Evolutionary conservation across 345 rosid species (phyloP).

Genomic region (Cochlearia excelsa): DNA sequence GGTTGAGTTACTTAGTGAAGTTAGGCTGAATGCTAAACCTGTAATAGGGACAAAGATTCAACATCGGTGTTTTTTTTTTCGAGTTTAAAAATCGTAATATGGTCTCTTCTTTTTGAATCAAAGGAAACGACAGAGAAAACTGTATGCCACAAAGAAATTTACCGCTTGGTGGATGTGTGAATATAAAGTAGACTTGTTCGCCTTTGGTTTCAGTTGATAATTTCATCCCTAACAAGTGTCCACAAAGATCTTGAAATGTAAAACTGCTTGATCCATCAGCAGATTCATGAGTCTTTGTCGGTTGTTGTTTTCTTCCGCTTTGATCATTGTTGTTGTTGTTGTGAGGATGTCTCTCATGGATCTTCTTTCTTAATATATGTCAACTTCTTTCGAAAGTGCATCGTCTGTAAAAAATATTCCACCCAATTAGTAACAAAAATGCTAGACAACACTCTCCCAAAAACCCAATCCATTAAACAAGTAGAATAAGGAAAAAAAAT

Average conservation of each 20-base stretch:
- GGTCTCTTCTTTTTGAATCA: not conserved
- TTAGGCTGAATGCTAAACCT: conserved; percentile 82
- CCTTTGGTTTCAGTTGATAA: conserved; percentile 49
- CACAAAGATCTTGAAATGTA: conserved; percentile 65
- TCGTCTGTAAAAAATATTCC: conserved; percentile 51
- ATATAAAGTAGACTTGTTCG: conserved; percentile 49
- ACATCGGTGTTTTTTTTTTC: conserved; percentile 16
- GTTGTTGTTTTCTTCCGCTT: conserved; percentile 24
- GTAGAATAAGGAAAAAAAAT: conserved; percentile 23
- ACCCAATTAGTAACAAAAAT: conserved; percentile 12
- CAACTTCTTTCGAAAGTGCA: conserved; percentile 63
- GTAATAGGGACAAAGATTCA: conserved; percentile 21
- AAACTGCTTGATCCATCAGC: conserved; percentile 36
- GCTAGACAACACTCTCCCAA: not conserved
- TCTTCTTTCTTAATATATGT: conserved; percentile 52
- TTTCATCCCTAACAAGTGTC: conserved; percentile 66
- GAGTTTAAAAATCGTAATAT: not conserved
- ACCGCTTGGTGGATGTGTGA: conserved; percentile 81
- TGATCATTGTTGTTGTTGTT: conserved; percentile 29
- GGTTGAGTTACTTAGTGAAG: conserved; percentile 39
- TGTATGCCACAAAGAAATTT: conserved; percentile 32
- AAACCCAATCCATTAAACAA: conserved; percentile 3
- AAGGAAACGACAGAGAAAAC: conserved; percentile 7
- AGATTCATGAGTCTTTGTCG: conserved; percentile 37
- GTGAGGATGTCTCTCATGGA: conserved; percentile 34